phyloP scores from a whole-genome alignment of 345 rosid species.

The Syzygium aromaticum region DNA sequence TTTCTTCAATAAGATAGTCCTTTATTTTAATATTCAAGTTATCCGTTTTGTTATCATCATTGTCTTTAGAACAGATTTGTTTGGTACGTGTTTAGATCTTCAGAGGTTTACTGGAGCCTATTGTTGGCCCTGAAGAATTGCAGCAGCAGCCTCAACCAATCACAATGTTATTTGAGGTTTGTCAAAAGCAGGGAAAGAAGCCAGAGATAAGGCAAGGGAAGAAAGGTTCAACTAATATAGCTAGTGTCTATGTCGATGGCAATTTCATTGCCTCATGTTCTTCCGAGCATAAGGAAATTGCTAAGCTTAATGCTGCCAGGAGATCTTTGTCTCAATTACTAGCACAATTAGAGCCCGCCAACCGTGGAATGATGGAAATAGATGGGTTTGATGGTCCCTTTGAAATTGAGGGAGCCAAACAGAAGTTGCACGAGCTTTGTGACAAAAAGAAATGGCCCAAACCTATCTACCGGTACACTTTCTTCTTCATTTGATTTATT shows the following conservation, averaged over 20 bases:
- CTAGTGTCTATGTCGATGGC: constrained; percentile 47
- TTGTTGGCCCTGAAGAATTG: constrained; percentile 44
- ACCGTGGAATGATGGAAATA: background rate
- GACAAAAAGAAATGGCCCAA: constrained; percentile 55
- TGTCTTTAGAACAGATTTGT: background rate
- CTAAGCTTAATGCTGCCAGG: constrained; percentile 64
- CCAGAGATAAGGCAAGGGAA: constrained; percentile 32
- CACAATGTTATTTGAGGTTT: constrained; percentile 35
- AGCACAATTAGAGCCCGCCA: background rate
- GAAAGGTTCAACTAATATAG: constrained; percentile 20
- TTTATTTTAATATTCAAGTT: background rate
- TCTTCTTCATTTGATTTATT: background rate
- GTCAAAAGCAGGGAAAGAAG: constrained; percentile 59
- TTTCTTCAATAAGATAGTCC: background rate
- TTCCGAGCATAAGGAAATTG: constrained; percentile 50
- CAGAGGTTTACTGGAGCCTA: constrained; percentile 63
- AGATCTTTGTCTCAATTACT: constrained; percentile 38
- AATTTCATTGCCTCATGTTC: constrained; percentile 34
- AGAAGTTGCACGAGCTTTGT: constrained; percentile 50
- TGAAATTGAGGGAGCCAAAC: constrained; percentile 40
- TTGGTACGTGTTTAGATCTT: constrained; percentile 31
- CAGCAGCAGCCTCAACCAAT: constrained; percentile 67
- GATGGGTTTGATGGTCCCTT: constrained; percentile 1
- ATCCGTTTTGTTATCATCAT: background rate
- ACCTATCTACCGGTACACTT: constrained; percentile 52